Evolutionary conservation across 2,329 filamentous ascomycete genomes (phyloP), one percentile per base, ranked within the genome.

Genomic region (Phaeosphaeria sp.): DNA sequence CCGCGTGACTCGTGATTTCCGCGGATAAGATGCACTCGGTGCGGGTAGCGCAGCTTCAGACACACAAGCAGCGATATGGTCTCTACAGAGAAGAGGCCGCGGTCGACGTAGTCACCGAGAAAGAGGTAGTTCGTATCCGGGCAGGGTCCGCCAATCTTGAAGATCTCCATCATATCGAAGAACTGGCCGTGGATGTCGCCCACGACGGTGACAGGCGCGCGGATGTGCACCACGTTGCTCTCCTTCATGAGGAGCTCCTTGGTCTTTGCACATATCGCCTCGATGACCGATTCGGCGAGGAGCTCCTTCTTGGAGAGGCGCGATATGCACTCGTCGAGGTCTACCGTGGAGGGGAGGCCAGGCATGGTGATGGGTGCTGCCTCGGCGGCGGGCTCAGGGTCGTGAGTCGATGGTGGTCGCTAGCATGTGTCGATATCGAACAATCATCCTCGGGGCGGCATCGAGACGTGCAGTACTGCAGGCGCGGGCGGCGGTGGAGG

Each of bases 241-340:
- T 99, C 95, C 76, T 96, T 94, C 95, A 99, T 99, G 68, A 99
- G 86, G 69, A 99, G 85, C 83, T 99, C 95, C 77, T 99, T 99
- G 21, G 96, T 95, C 79, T 99, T 99, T 78, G 95, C 93, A 82
- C 95, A 99, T 87, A 99, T 94, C 73, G 95, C 95, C 82, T 99
- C 95, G 79, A 99, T 94, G 66, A 99, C 93, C 43, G 94, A 97
- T 80, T 99, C 95, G 72, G 95, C 93, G 57, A 99, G 87, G 59
- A 99, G 87, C 79, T 98, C 95, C 78, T 97, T 97, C 76, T 95
- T 94, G 82, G 98, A 98, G 53, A 99, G 87, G 67, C 94, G 91
- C 77, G 92, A 89, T 81, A 99, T 98, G 82, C 95, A 99, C 86
- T 98, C 93, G 83, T 99, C 95, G 73, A 99, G 88, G 79, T 99